Conservation (phyloP, 2,329 filamentous ascomycete species). For the Trichoderma atroviride region DNA sequence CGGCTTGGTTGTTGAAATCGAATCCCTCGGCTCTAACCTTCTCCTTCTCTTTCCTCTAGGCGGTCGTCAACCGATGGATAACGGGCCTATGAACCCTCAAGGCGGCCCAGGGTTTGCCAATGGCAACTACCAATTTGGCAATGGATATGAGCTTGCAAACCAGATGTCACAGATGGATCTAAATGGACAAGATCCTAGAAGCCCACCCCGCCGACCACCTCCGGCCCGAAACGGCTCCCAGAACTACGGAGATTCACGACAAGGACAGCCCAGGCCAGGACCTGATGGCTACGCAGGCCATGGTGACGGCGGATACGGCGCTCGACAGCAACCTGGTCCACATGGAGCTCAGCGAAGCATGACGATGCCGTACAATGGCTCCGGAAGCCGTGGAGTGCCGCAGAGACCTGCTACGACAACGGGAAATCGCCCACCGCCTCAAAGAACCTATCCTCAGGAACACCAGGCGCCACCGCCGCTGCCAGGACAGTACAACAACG, state of each 20-base stretch:
- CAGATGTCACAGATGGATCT: conserved; percentile 44
- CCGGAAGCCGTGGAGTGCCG: conserved; percentile 48
- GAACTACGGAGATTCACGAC: conserved; percentile 39
- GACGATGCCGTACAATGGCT: conserved; percentile 61
- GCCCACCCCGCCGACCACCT: conserved; percentile 30
- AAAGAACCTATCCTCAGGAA: conserved; percentile 51
- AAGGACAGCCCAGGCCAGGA: conserved; percentile 35
- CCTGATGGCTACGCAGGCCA: conserved; percentile 35
- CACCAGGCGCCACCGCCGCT: conserved; percentile 18
- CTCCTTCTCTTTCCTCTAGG: neutral
- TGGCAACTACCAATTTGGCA: conserved; percentile 31
- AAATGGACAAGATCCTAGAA: conserved; percentile 35
- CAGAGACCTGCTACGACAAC: conserved; percentile 59
- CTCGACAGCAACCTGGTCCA: conserved; percentile 33
- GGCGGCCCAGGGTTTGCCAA: conserved; percentile 33
- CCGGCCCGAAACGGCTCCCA: conserved; percentile 36
- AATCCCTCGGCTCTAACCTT: neutral
- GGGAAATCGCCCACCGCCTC: conserved; percentile 55
- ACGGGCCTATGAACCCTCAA: conserved; percentile 36
- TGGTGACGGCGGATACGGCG: conserved; percentile 32
- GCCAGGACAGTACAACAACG: conserved; percentile 24
- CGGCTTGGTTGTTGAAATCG: neutral
- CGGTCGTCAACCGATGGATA: conserved; percentile 40
- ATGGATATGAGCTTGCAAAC: conserved; percentile 35
- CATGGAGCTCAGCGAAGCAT: conserved; percentile 61